These are phyloP conservation scores for Syzygium oleosum DNA, from an alignment of 345 rosid species.

Conservation along the genomic window DNA sequence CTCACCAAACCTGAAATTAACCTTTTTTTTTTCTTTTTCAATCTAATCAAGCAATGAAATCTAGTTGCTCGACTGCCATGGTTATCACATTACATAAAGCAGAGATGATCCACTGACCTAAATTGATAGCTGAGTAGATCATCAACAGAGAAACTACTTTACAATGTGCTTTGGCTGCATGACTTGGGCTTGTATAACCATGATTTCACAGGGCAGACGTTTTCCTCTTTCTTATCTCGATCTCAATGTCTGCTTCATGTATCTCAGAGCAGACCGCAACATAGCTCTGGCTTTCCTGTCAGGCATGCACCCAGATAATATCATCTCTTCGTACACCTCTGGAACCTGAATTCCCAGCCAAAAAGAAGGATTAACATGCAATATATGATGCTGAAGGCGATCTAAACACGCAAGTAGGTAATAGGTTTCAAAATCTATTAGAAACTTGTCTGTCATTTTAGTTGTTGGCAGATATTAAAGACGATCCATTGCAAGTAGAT, in stretches of 20 bases:
- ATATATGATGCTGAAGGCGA: not conserved
- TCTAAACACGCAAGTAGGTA: not conserved
- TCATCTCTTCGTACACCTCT: constrained; percentile 85
- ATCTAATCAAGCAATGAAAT: not conserved
- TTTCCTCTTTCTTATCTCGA: not conserved
- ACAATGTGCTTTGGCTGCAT: not conserved
- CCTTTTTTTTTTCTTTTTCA: not conserved
- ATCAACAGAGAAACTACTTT: not conserved
- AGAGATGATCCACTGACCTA: not conserved
- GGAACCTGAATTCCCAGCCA: constrained; percentile 59
- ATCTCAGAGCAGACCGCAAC: constrained; percentile 89
- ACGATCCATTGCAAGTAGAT: not conserved
- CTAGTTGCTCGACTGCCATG: not conserved
- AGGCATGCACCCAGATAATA: constrained; percentile 74
- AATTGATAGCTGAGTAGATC: not conserved
- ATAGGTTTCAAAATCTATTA: not conserved
- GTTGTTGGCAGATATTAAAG: not conserved
- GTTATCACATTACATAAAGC: not conserved
- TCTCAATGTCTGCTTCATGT: constrained; percentile 68
- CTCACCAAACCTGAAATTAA: not conserved
- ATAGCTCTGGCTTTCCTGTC: constrained; percentile 92
- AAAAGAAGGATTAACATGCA: not conserved
- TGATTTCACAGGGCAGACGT: not conserved
- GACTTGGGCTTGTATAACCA: not conserved
- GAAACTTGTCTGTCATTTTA: not conserved